A percentile compares a stretch with the other conserved stretches of the same genome.
These are phyloP conservation scores for Chytridiales sp. DNA, from an alignment of 371 early-diverging fungal species.

Conservation along the genomic window DNA sequence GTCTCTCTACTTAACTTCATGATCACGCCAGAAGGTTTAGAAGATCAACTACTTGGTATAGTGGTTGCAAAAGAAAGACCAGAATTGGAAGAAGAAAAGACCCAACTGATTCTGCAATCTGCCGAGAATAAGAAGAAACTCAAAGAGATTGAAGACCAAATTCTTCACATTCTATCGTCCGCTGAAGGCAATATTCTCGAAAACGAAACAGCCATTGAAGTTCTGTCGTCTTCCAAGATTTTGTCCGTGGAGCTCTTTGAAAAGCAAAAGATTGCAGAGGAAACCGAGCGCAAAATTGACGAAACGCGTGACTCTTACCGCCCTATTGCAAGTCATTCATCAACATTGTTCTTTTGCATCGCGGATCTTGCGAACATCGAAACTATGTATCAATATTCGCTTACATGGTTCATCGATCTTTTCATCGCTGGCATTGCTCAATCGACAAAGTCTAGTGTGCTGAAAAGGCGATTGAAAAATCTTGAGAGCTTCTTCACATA, in stretches of 20 bases:
- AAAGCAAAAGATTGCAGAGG: constrained; percentile 59
- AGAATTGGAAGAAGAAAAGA: constrained; percentile 60
- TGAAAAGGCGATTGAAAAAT: constrained; percentile 55
- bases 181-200: constrained; percentile 61
- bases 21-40: constrained; percentile 60
- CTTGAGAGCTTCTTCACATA: constrained; percentile 55
- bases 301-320: constrained; percentile 58
- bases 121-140: constrained; percentile 57
- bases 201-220: constrained; percentile 60
- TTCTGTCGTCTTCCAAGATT: constrained; percentile 54
- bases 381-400: constrained; percentile 61
- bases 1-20: constrained; percentile 60
- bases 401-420: constrained; percentile 59
- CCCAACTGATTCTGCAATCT: constrained; percentile 52
- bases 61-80: constrained; percentile 59
- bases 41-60: constrained; percentile 60
- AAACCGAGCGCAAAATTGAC: constrained; percentile 60
- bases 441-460: constrained; percentile 50
- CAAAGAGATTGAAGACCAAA: constrained; percentile 60
- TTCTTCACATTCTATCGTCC: constrained; percentile 53
- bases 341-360: constrained; percentile 55
- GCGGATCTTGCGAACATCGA: constrained; percentile 60
- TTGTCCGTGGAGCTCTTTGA: constrained; percentile 56
- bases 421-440: constrained; percentile 45
- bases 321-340: constrained; percentile 57